Base-by-base conservation (phyloP, 177 flowering plant species). In the Vitis hybrid region DNA sequence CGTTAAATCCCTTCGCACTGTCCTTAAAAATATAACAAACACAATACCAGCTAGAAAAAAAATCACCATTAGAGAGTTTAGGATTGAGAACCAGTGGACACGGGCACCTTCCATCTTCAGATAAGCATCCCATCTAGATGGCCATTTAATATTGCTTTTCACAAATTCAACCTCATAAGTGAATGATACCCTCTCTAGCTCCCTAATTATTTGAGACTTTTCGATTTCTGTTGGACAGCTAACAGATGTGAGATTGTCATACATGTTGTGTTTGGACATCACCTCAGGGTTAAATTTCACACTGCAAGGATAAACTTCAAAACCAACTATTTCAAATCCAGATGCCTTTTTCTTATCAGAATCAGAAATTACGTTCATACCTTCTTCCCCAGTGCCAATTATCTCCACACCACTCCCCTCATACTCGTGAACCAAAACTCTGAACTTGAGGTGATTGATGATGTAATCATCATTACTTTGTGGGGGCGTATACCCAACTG, bases 41-140 rank as follows among this genome's bases (percentile, higher is more conserved):
- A 74, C 72, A 68, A 74, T 63, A 6, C 72, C 68, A 9, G 77
- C 77, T 17, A 69, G 34, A 18, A 74, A 63, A 17, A 58, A 3
- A n/a, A 74, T 69, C 49, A 69, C 72, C 68, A 63, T 54, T 34
- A 64, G n/a, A 13, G 74, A 63, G 12, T 71, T 64, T 3, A 71
- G 62, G 54, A 74, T 74, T 7, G 77, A 74, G 66, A 68, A 69
- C 72, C 72, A 74, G 61, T 69, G 77, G 23, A 68, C 72, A 17
- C 60, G 58, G 34, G 72, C 63, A 56, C 72, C 72, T 50, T 68
- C 77, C 72, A 68, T 74, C 69, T 74, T 69, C 67, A 73, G 40
- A 52, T 73, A 73, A 60, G 76, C 70, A 67, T 73, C 76, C 76
- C 76, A 73, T n/a, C 71, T 52, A 30, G 70, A 73, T 32, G 76